These are phyloP conservation scores for Russula sp. DNA, from an alignment of 768 basidiomycete species.

Conservation along the genomic window DNA sequence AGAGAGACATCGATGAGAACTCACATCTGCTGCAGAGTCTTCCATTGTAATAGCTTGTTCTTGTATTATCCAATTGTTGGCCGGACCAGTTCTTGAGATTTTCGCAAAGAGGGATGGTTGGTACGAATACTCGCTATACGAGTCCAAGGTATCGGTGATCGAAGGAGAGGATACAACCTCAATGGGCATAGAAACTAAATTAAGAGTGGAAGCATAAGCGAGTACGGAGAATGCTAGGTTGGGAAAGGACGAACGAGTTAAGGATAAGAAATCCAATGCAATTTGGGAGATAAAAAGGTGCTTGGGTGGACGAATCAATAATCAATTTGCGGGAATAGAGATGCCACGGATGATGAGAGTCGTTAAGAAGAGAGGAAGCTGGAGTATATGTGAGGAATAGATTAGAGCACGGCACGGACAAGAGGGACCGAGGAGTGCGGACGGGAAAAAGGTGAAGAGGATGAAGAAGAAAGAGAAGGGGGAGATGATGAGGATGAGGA, in stretches of 20 bases:
- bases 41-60: conserved; percentile 39
- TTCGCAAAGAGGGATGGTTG: conserved; percentile 38
- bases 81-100: conserved; percentile 33
- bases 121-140: conserved; percentile 37
- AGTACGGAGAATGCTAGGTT: conserved; percentile 31
- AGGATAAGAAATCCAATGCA: conserved; percentile 49
- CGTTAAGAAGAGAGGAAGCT: conserved; percentile 31
- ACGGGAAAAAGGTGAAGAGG: conserved; percentile 22
- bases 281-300: conserved; percentile 49
- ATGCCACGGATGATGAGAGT: conserved; percentile 39
- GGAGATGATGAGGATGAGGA: conserved; percentile 1
- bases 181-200: conserved; percentile 61
- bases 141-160: conserved; percentile 42
- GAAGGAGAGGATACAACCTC: conserved; percentile 56
- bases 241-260: conserved; percentile 44
- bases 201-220: conserved; percentile 28
- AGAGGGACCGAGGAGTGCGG: conserved; percentile 34
- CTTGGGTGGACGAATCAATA: conserved; percentile 46
- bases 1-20: conserved; percentile 18
- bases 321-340: conserved; percentile 47
- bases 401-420: conserved; percentile 34
- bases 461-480: conserved; percentile 15
- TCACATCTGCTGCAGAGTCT: conserved; percentile 27
- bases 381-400: conserved; percentile 28
- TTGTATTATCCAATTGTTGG: conserved; percentile 50